Evolutionary conservation across 805 yeast genomes (phyloP).

Genomic region (Wickerhamomyces sydowiorum): DNA sequence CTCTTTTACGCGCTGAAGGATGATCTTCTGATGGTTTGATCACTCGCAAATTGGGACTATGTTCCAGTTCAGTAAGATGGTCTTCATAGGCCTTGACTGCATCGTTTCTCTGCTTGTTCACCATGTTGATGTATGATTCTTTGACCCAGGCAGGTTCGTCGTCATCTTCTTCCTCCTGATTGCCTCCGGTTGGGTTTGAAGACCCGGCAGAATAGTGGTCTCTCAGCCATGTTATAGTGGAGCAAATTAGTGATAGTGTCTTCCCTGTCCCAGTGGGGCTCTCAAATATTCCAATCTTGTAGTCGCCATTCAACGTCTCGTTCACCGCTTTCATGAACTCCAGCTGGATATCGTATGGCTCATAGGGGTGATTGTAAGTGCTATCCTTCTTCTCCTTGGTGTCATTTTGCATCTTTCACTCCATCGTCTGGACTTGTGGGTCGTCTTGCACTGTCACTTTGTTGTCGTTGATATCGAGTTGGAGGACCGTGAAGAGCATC

Average conservation of each 20-base stretch:
- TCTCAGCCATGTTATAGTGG: constrained; percentile 79
- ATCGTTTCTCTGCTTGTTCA: constrained; percentile 18
- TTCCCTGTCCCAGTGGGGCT: constrained; percentile 96
- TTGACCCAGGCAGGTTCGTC: constrained; percentile 72
- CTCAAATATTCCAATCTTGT: constrained; percentile 77
- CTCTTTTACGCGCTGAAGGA: constrained; percentile 14
- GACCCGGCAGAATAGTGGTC: constrained; percentile 31
- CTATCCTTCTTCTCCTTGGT: neutral
- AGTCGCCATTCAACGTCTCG: constrained; percentile 45
- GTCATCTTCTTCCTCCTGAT: constrained; percentile 37
- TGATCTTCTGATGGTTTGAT: constrained; percentile 5
- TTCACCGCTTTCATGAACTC: constrained; percentile 75
- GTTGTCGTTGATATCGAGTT: no score
- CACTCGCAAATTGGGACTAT: constrained; percentile 7
- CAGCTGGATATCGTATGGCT: constrained; percentile 74
- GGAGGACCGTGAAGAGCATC: no score
- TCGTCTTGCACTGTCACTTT: no score
- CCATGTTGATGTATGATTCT: constrained; percentile 28
- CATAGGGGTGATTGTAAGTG: constrained; percentile 67
- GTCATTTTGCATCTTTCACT: constrained; percentile 3
- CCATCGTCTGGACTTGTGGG: neutral
- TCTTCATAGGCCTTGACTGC: constrained; percentile 29
- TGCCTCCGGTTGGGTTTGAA: constrained; percentile 22
- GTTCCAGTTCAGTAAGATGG: constrained; percentile 25
- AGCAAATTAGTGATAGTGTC: constrained; percentile 80